Percentiles rank a stretch among this genome's conserved stretches.
phyloP scores from a whole-genome alignment of 805 yeast genomes.

The Saccharomyces mikatae region DNA sequence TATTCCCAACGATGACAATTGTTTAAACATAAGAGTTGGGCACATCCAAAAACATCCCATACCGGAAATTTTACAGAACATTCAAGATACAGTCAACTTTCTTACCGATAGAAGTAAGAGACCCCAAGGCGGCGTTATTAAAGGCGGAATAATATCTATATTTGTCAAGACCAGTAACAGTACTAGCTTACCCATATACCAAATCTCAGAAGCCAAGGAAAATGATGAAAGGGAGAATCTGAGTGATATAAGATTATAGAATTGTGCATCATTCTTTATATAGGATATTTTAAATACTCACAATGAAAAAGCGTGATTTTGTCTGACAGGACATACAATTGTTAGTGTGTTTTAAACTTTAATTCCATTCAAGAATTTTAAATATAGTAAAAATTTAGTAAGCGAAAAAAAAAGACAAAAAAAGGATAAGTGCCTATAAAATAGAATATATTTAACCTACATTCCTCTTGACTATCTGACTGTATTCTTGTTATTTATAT shows the following conservation, averaged over 20 bases:
- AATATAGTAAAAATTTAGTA: neutral
- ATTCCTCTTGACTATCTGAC: neutral
- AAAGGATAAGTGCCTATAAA: neutral
- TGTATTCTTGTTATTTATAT: neutral
- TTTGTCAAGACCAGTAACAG: slow-evolving; percentile 62
- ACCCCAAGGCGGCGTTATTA: slow-evolving; percentile 55
- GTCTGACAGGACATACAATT: neutral
- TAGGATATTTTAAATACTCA: neutral
- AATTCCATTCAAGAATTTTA: neutral
- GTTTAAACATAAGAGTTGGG: slow-evolving; percentile 56
- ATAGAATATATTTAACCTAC: neutral
- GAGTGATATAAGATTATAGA: neutral
- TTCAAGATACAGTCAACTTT: slow-evolving; percentile 35
- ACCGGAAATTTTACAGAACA: slow-evolving; percentile 22
- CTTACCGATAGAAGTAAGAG: slow-evolving; percentile 37
- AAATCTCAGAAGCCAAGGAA: neutral
- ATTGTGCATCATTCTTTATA: neutral
- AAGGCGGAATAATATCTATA: slow-evolving; percentile 40
- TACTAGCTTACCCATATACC: slow-evolving; percentile 51
- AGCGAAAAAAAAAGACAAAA: neutral
- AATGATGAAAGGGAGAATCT: neutral
- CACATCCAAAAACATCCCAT: slow-evolving; percentile 20
- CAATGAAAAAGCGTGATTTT: neutral
- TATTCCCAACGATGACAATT: slow-evolving; percentile 55
- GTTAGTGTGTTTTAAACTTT: neutral